Evolutionary conservation across 2,329 filamentous ascomycete species (phyloP), one percentile per base, ranked within the genome.

Genomic region (Trichophyton verrucosum): DNA sequence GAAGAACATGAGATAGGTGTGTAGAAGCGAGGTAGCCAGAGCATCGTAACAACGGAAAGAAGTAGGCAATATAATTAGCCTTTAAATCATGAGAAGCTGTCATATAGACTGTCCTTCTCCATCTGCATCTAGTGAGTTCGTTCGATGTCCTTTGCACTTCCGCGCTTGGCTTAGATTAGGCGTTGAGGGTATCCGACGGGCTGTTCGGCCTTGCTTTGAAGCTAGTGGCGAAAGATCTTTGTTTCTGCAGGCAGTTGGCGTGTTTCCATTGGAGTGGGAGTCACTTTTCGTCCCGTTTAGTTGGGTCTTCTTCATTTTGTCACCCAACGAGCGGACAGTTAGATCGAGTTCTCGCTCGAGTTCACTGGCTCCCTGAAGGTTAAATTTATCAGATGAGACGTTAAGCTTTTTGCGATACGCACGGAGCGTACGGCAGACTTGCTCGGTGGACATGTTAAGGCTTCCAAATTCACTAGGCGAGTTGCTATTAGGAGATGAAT

Each of bases 351-450:
- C 83, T 22, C 76, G 74, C 64, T 85, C 81, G 1, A 86, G 72
- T 60, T 84, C 82, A 58, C 76, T 76, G 1, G 79, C 74, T 1
- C 76, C 71, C 46, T 81, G 77, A 27, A 83, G 70, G 57, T 49
- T 59, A 20, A 33, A 49, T 9, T 70, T 71, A 22, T 82, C 79
- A 0, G 70, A 74, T 30, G 76, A 77, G 4, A 75, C 74, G 17
- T 77, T 74, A 2, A 85, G 74, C 62, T 82, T 82, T 68, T 83
- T 84, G 17, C 82, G 76, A 66, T 84, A 86, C 0, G 79, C 77
- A 53, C 79, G 78, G 3, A 86, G 72, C 5, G 79, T 81, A 42
- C 81, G 78, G 67, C 80, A 81, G 1, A 85, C 72, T 61, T 81
- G 80, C 62, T 85, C 82, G 0, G 81, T 85, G 1, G 79, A 79